These are phyloP conservation scores for Penicillium mononematosum DNA, from an alignment of 495 filamentous ascomycete species.

Conservation along the genomic window DNA sequence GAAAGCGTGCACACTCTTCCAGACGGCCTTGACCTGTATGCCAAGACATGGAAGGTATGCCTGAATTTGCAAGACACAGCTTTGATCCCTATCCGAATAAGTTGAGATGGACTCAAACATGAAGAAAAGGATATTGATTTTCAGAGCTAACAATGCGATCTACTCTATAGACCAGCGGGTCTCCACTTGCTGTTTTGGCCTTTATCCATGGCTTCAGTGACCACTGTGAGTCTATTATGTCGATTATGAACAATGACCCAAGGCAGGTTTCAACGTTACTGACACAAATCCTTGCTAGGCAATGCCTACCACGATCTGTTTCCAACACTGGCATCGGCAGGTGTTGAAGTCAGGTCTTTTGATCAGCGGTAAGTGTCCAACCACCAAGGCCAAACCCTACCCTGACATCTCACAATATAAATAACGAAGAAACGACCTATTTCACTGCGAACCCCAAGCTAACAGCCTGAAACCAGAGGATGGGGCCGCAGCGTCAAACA, in stretches of 20 bases:
- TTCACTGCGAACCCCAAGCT: not conserved
- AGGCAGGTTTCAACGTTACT: not conserved
- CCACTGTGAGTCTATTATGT: conserved; percentile 50
- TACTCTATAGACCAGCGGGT: conserved; percentile 44
- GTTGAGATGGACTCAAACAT: not conserved
- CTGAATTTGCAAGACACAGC: conserved; percentile 3
- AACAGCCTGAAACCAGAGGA: conserved; percentile 28
- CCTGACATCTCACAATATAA: not conserved
- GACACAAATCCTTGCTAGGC: conserved; percentile 31
- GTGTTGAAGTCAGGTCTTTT: conserved; percentile 70
- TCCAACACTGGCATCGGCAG: conserved; percentile 60
- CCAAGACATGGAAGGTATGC: conserved; percentile 82
- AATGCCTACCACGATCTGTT: conserved; percentile 72
- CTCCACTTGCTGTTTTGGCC: conserved; percentile 64
- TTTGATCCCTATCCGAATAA: not conserved
- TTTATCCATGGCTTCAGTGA: conserved; percentile 89
- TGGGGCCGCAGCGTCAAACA: conserved; percentile 54
- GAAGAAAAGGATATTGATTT: not conserved
- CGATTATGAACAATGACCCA: not conserved
- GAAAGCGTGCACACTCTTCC: conserved; percentile 37
- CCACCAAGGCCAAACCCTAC: not conserved
- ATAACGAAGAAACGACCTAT: not conserved
- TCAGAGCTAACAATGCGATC: conserved; percentile 4
- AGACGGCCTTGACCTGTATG: conserved; percentile 66
- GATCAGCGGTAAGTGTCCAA: conserved; percentile 64